phyloP scores from a whole-genome alignment of 1,284 basidiomycete genomes.

The Vanrija sp. region DNA sequence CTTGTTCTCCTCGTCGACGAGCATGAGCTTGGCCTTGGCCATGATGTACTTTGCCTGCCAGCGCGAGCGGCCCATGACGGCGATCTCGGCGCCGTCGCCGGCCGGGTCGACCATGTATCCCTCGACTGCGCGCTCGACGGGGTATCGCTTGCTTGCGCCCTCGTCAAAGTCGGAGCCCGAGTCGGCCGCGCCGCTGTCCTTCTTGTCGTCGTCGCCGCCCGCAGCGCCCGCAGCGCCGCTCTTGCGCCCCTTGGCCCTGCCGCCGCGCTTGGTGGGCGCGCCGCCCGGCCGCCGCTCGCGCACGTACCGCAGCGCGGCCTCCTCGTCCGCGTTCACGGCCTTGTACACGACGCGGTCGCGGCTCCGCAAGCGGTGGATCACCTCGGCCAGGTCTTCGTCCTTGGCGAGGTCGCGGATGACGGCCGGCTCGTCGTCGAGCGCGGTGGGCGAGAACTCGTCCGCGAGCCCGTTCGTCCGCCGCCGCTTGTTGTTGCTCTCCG shows the following conservation, averaged over 20 bases:
- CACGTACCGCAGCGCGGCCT: conserved; percentile 13
- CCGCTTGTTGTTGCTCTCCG: conserved; percentile 5
- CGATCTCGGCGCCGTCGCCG: conserved; percentile 17
- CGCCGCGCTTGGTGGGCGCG: conserved; percentile 11
- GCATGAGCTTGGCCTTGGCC: conserved; percentile 46
- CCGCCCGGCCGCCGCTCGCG: conserved; percentile 15
- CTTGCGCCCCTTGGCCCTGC: conserved; percentile 5
- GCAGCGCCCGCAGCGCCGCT: too few relatives aligned
- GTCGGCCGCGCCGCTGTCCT: not conserved
- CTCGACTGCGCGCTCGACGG: conserved; percentile 16
- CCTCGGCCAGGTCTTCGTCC: conserved; percentile 19
- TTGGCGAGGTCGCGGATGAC: conserved; percentile 16
- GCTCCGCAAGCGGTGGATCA: conserved; percentile 10
- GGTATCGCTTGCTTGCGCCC: conserved; percentile 17
- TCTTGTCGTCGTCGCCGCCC: not conserved
- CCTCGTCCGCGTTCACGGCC: conserved; percentile 9
- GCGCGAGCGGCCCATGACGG: conserved; percentile 26
- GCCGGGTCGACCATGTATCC: conserved; percentile 18
- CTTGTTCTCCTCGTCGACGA: conserved; percentile 44
- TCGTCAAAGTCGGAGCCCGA: conserved; percentile 27
- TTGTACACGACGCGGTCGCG: conserved; percentile 8
- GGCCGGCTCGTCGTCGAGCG: conserved; percentile 9
- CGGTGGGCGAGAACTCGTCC: not conserved
- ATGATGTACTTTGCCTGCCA: conserved; percentile 43
- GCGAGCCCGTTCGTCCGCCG: not conserved